These are phyloP conservation scores for Sicyos edulis DNA, from an alignment of 306 rosid species.

Conservation along the genomic window DNA sequence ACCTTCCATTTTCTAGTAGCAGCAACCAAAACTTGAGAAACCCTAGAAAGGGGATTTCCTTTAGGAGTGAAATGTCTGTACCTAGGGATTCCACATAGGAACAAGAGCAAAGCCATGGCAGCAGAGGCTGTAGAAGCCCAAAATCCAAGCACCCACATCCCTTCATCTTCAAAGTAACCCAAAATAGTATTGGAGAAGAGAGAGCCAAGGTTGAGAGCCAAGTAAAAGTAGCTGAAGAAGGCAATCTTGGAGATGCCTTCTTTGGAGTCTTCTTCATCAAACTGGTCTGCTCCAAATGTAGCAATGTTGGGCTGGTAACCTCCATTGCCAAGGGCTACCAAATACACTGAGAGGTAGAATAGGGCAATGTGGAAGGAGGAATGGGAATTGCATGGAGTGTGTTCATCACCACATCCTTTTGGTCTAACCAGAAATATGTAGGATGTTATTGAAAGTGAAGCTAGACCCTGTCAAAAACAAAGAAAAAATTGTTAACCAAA, in stretches of 20 bases:
- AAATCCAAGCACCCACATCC: conserved; percentile 63
- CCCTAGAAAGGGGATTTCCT: conserved; percentile 70
- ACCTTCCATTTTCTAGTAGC: conserved; percentile 60
- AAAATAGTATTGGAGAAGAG: conserved; percentile 72
- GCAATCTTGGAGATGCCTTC: conserved; percentile 42
- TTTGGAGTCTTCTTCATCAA: too few relatives aligned
- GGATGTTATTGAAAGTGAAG: conserved; percentile 46
- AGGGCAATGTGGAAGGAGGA: conserved; percentile 18
- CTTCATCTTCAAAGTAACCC: conserved; percentile 68
- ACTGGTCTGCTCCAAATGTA: too few relatives aligned
- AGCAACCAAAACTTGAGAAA: conserved; percentile 54
- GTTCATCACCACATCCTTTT: conserved; percentile 53
- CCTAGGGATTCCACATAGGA: conserved; percentile 62
- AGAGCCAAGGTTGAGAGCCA: conserved; percentile 71
- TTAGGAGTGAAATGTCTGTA: conserved; percentile 54
- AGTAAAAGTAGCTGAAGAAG: conserved; percentile 75
- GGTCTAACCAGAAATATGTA: conserved; percentile 54
- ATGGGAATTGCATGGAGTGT: conserved; percentile 46
- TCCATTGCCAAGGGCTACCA: too few relatives aligned
- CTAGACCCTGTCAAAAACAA: conserved; percentile 47
- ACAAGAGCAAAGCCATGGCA: conserved; percentile 44
- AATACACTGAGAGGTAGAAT: too few relatives aligned
- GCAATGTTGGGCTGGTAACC: too few relatives aligned
- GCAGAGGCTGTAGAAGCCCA: conserved; percentile 81
- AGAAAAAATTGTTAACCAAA: not conserved